Base-by-base conservation (phyloP, 2,329 filamentous ascomycete genomes). In the Cladosporium phlei region DNA sequence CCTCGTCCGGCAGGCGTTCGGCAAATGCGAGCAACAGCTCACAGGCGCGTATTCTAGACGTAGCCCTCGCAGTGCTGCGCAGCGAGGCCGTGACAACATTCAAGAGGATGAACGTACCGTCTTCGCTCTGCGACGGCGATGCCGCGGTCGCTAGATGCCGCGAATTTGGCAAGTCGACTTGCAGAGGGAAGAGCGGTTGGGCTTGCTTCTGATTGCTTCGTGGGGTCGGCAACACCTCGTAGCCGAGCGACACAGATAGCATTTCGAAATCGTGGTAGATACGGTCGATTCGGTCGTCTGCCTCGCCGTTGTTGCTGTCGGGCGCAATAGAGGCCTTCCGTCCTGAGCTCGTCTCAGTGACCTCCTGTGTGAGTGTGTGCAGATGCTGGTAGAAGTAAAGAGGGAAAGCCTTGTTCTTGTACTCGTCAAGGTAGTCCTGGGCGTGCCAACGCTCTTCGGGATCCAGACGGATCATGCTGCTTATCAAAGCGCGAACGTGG, bases 311-410 rank as follows among this genome's bases (percentile, higher is more conserved):
- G 59, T 90, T 94, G 53, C 79, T 81, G 3, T 76, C 70, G 9
- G 80, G 76, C 1, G 85, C 79, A 8, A 84, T 83, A 32, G 88
- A 77, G 9, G 83, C 78, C 43, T 79, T 82, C 54, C 85, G 83
- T 1, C 88, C 88, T 1, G 88, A 87, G 0, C 85, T 87, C 0
- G 90, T 86, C 63, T 97, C 89, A 3, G 93, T 97, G 52, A 98
- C 87, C 46, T 95, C 78, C 56, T 88, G 87, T 88, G 98, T 96
- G 63, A 98, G 95, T 59, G 96, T 90, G 63, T 98, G 93, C 24
- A 98, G 74, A 62, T 98, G 97, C 62, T 82, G 94, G 73, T 96
- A 97, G 60, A 98, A 98, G 68, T 98, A 98, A 48, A 87, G 81
- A 0, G 93, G 94, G 53, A 98, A 98, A 3, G 91, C 88, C 62